Evolutionary conservation across 768 basidiomycete species (phyloP).

Genomic region (Trametes cingulata): DNA sequence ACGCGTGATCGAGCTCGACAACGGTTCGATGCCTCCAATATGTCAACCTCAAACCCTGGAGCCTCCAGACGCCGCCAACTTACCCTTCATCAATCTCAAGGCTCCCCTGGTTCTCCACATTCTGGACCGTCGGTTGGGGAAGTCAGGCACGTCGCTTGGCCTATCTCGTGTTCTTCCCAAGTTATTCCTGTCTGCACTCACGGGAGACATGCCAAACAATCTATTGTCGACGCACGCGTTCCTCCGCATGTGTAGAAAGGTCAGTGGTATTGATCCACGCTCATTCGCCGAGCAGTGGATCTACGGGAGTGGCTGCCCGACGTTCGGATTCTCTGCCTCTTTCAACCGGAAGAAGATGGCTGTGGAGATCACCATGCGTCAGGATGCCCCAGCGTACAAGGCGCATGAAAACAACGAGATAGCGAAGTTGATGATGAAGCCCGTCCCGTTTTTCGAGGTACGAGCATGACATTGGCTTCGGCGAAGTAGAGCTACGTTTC

Average conservation of each 20-base stretch:
- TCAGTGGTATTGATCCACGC: constrained; percentile 86
- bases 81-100: constrained; percentile 94
- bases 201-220: constrained; percentile 85
- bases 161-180: constrained; percentile 94
- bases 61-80: constrained; percentile 75
- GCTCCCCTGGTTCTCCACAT: constrained; percentile 96
- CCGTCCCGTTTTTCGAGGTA: constrained; percentile 89
- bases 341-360: constrained; percentile 99
- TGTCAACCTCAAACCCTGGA: constrained; percentile 86
- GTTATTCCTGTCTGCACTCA: constrained; percentile 90
- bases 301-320: constrained; percentile 94
- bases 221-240: constrained; percentile 88
- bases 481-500: background rate
- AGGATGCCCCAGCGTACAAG: constrained; percentile 78
- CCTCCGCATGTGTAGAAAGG: constrained; percentile 88
- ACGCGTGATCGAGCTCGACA: constrained; percentile 84
- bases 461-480: constrained; percentile 16
- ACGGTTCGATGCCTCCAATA: constrained; percentile 87
- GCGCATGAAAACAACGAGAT: constrained; percentile 68
- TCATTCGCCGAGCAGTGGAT: constrained; percentile 99
- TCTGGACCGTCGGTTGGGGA: constrained; percentile 89
- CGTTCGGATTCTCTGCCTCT: constrained; percentile 83
- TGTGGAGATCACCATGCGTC: constrained; percentile 92
- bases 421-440: constrained; percentile 66
- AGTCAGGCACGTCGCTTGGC: constrained; percentile 93